Evolutionary conservation across 805 yeast species (phyloP), one percentile per base, ranked within the genome.

Genomic region (Tetrapisispora phaffii): DNA sequence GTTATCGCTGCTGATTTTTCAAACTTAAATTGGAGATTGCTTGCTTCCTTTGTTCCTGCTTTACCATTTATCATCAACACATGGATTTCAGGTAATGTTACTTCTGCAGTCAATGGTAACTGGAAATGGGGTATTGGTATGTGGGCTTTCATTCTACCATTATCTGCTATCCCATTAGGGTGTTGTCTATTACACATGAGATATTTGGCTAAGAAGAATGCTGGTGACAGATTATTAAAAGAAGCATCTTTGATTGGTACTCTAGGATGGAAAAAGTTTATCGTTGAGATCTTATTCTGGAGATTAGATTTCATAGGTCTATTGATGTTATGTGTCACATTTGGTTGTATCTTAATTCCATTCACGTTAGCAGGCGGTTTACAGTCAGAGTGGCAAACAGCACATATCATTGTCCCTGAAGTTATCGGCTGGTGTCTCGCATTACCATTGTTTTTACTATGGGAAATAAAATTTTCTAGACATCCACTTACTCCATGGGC

Each of bases 11-110:
- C 82, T 16, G 89, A 82, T 63, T 70, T 77, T 57, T 77, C 86
- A 13, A 70, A 69, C 50, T 69, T 80, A 56, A 78, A 79, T 55
- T 79, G 83, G 78, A 74, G 88, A 64, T 71, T 80, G 51, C 64
- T 74, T 32, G 73, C 71, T 46, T 72, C 82, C 9, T 77, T 78
- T 51, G 63, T 79, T 39, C 84, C 86, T 4, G 80, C 84, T 2
- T 63, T 75, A 40, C 87, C 87, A 1, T 80, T 76, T 53, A 73
- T 82, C 50, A 77, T 82, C 58, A 82, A 80, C 59, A 78, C 87
- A 21, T 82, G 88, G 88, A 69, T 80, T 44, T 65, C 78, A 31
- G 86, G 85, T 51, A 60, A 77, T 55, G 67, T 82, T 34, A 57
- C 70, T 7, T 47, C 54, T 7, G 63, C 63, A 31, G 61, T 71